Evolutionary conservation across 805 yeast genomes (phyloP).

Genomic region (Spathaspora girioi): DNA sequence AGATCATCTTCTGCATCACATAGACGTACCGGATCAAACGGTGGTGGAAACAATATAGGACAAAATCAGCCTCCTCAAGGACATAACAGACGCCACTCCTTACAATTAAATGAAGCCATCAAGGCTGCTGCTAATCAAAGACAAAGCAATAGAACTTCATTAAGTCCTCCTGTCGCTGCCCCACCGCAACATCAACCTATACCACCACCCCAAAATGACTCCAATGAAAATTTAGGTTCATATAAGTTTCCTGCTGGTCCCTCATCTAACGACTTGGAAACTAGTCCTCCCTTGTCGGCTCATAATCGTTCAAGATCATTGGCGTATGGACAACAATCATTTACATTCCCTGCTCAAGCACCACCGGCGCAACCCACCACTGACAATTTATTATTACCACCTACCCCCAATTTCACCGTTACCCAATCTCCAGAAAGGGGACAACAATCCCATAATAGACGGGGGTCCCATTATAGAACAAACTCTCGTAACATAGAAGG

Average conservation of each 20-base stretch:
- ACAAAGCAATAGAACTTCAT: conserved; percentile 34
- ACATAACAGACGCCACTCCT: conserved; percentile 86
- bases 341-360: conserved; percentile 60
- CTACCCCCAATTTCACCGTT: conserved; percentile 48
- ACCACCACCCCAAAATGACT: not conserved
- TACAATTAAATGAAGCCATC: conserved; percentile 89
- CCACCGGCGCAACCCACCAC: not conserved
- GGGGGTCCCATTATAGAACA: conserved; percentile 37
- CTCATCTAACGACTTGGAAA: conserved; percentile 14
- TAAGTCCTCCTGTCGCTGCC: conserved; percentile 22
- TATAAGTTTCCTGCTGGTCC: conserved; percentile 15
- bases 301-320: conserved; percentile 37
- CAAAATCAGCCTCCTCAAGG: conserved; percentile 43
- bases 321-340: conserved; percentile 43
- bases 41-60: conserved; percentile 18
- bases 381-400: conserved; percentile 39
- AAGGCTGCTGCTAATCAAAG: conserved; percentile 94
- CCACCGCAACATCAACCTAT: conserved; percentile 3
- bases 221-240: conserved; percentile 19
- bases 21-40: conserved; percentile 33
- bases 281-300: conserved; percentile 14
- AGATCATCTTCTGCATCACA: conserved; percentile 31
- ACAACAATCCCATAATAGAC: conserved; percentile 29
- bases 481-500: conserved; percentile 38
- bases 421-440: conserved; percentile 34